Base-by-base conservation (phyloP, 2,329 filamentous ascomycete genomes). In the Didymella sp. region DNA sequence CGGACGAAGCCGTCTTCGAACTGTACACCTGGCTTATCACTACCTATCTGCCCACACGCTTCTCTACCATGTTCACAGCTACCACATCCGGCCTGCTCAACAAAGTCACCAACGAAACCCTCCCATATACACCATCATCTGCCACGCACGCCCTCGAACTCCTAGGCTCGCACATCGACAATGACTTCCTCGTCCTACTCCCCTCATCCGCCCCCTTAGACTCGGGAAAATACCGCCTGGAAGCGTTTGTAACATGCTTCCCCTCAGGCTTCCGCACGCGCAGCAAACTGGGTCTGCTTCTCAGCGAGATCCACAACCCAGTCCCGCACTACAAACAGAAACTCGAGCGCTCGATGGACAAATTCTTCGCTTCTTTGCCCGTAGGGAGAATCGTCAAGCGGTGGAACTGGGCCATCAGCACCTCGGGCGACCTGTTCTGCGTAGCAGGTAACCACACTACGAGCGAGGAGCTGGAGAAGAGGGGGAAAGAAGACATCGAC, bases 121-220 rank as follows among this genome's bases (percentile, higher is more conserved):
- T 83, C 4, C 78, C 81, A 0, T 67, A 81, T 0, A 59, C 76
- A 1, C 59, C 74, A 1, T 57, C 70, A 1, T 66, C 75, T 5
- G 75, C 78, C 0, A 58, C 72, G 7, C 62, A 68, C 22, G 80
- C 82, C 0, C 77, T 87, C 2, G 67, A 77, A 41, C 78, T 77
- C 3, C 71, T 88, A 0, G 81, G 80, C 27, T 73, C 76, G 11
- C 81, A 83, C 49, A 71, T 88, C 24, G 86, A 88, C 62, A 81
- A 82, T 42, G 86, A 89, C 51, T 84, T 87, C 66, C 73, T 88
- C 3, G 72, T 89, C 58, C 78, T 89, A 0, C 73, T 87, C 0
- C 83, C 83, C 6, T 55, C 51, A 1, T 43, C 62, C 4, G 4
- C 5, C 0, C 49, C 64, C 0, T 60, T 67, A 3, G 71, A 71